Evolutionary conservation across 2,329 filamentous ascomycete genomes (phyloP).

Genomic region (Pyrenophora tritici-repentis): DNA sequence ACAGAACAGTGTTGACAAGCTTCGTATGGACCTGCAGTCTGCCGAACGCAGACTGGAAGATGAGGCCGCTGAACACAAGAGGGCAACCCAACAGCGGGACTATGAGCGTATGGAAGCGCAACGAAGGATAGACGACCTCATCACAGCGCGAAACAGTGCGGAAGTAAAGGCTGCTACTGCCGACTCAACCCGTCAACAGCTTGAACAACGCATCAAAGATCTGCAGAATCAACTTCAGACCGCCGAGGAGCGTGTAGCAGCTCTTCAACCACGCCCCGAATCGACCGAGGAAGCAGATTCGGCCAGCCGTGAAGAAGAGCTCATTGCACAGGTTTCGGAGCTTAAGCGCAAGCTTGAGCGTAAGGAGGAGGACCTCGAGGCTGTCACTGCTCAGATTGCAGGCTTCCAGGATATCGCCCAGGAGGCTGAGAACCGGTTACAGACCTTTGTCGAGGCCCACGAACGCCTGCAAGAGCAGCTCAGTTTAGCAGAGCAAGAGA

Average conservation of each 20-base stretch:
- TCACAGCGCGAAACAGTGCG: slow-evolving; percentile 75
- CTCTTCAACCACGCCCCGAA: slow-evolving; percentile 74
- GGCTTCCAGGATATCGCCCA: slow-evolving; percentile 89
- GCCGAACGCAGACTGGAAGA: slow-evolving; percentile 83
- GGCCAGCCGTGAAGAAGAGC: slow-evolving; percentile 73
- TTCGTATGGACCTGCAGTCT: slow-evolving; percentile 78
- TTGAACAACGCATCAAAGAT: slow-evolving; percentile 88
- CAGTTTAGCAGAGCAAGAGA: slow-evolving; percentile 74
- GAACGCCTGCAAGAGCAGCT: slow-evolving; percentile 76
- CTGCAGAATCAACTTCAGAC: slow-evolving; percentile 84
- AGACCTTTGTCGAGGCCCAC: slow-evolving; percentile 76
- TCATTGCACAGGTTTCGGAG: slow-evolving; percentile 82
- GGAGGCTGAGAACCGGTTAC: slow-evolving; percentile 82
- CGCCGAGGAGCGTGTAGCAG: slow-evolving; percentile 83
- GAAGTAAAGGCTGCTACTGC: slow-evolving; percentile 85
- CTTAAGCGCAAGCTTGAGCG: slow-evolving; percentile 86
- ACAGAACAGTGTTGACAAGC: slow-evolving; percentile 74
- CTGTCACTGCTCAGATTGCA: slow-evolving; percentile 78
- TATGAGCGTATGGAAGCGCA: slow-evolving; percentile 87
- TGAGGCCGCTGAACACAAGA: slow-evolving; percentile 83
- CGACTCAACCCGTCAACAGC: slow-evolving; percentile 86
- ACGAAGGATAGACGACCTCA: slow-evolving; percentile 90
- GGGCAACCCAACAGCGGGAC: slow-evolving; percentile 80
- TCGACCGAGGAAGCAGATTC: slow-evolving; percentile 58
- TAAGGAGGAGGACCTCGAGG: slow-evolving; percentile 77